Percentiles rank a stretch among this genome's conserved stretches.
phyloP scores from a whole-genome alignment of 1,139 yeast genomes.

The Magnusiomyces sp. region DNA sequence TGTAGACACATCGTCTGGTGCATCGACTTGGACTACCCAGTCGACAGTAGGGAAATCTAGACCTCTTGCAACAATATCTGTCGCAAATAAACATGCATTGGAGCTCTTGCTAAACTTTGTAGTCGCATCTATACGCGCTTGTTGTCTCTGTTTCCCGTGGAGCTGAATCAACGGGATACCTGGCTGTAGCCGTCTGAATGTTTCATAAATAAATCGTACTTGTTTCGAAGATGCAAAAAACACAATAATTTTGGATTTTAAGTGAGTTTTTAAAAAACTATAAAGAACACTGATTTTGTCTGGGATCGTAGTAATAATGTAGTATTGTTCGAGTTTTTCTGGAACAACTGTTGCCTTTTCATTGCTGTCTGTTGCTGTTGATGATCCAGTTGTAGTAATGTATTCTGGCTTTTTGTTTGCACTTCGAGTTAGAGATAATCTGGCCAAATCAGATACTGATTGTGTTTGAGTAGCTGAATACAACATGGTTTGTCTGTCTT shows the following conservation, averaged over 20 bases:
- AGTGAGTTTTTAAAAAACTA: conserved; percentile 84
- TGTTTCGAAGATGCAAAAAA: conserved; percentile 90
- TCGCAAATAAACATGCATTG: conserved; percentile 83
- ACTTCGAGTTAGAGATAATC: conserved; percentile 73
- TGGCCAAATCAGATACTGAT: conserved; percentile 76
- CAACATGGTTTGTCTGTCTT: conserved; percentile 72
- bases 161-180: conserved; percentile 88
- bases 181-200: conserved; percentile 87
- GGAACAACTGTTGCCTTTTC: conserved; percentile 68
- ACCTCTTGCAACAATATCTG: conserved; percentile 97
- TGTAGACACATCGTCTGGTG: conserved; percentile 93
- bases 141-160: conserved; percentile 94
- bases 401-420: conserved; percentile 63
- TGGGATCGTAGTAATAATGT: conserved; percentile 58
- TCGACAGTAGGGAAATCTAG: conserved; percentile 95
- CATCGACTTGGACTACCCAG: conserved; percentile 94
- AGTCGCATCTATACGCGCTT: conserved; percentile 84
- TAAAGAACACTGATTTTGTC: conserved; percentile 81
- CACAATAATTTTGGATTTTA: conserved; percentile 76
- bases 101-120: conserved; percentile 78
- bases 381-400: conserved; percentile 44
- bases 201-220: conserved; percentile 87
- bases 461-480: conserved; percentile 94
- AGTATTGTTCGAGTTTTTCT: conserved; percentile 73
- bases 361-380: too few species aligned